Evolutionary conservation across 305 asterid genomes (phyloP).

Genomic region (Nicotiana rustica): DNA sequence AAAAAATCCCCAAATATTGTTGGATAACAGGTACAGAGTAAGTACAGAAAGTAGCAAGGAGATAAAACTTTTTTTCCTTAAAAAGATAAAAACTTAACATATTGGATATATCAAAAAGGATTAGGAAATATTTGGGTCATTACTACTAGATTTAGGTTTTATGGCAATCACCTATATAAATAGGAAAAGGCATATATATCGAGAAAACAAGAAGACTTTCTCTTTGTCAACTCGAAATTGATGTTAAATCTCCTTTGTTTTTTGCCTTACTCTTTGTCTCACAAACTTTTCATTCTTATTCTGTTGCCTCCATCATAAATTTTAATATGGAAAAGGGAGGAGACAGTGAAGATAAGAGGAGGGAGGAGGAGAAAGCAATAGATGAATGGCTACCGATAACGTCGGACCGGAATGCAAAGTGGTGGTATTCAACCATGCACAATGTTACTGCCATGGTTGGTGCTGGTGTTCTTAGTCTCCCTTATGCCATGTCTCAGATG

Average conservation of each 20-base stretch:
- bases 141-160: not conserved
- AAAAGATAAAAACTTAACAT: not conserved
- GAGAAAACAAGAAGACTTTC: not conserved
- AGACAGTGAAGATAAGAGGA: not conserved
- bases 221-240: not conserved
- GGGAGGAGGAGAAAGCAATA: constrained; percentile 50
- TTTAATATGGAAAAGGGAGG: not conserved
- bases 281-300: not conserved
- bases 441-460: constrained; percentile 90
- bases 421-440: constrained; percentile 80
- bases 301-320: too few species aligned
- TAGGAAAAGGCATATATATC: not conserved
- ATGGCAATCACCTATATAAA: not conserved
- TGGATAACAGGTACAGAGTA: too few species aligned
- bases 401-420: constrained; percentile 58
- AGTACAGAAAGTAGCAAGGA: not conserved
- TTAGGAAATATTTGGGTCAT: not conserved
- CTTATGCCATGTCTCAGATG: constrained; percentile 69
- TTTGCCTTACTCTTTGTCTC: not conserved
- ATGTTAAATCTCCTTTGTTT: not conserved
- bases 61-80: not conserved
- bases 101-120: not conserved
- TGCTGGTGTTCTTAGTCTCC: constrained; percentile 81
- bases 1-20: too few species aligned
- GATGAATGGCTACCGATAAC: constrained; percentile 77